Evolutionary conservation across 441 rosid genomes (phyloP).

Genomic region (Populus hybrid): DNA sequence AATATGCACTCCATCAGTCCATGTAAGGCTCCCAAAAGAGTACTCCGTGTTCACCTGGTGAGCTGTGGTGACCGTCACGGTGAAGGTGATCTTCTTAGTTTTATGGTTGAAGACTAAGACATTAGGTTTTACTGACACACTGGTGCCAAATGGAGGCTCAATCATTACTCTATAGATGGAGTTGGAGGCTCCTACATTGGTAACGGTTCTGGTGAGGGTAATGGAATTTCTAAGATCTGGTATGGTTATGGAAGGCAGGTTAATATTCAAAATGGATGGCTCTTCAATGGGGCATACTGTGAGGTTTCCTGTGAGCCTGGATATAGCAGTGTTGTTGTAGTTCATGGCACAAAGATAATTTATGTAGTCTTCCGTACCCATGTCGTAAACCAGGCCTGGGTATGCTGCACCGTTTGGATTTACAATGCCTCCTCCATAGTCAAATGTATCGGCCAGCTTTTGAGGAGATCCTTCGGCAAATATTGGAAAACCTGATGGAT

Average conservation of each 20-base stretch:
- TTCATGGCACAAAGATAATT: slow-evolving; percentile 74
- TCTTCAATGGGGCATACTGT: slow-evolving; percentile 32
- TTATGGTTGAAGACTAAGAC: slow-evolving; percentile 28
- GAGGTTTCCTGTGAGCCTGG: slow-evolving; percentile 25
- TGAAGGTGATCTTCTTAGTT: slow-evolving; percentile 28
- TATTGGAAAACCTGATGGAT: slow-evolving; percentile 36
- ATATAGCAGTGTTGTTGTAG: slow-evolving; percentile 55
- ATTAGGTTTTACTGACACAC: slow-evolving; percentile 29
- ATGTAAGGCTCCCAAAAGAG: slow-evolving; percentile 46
- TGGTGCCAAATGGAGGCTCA: slow-evolving; percentile 36
- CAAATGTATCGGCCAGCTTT: slow-evolving; percentile 68
- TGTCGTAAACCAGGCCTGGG: slow-evolving; percentile 65
- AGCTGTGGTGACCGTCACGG: slow-evolving; percentile 23
- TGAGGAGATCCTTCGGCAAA: slow-evolving; percentile 56
- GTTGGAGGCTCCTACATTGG: slow-evolving; percentile 38
- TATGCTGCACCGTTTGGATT: slow-evolving; percentile 73
- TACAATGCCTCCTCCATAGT: slow-evolving; percentile 79
- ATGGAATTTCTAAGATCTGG: slow-evolving; percentile 46
- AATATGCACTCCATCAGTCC: slow-evolving; percentile 34
- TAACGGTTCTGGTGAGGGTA: slow-evolving; percentile 47
- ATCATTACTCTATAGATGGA: slow-evolving; percentile 30
- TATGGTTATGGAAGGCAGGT: slow-evolving; percentile 75
- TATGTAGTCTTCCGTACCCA: slow-evolving; percentile 60
- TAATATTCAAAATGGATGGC: slow-evolving; percentile 48
- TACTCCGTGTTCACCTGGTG: slow-evolving; percentile 37